phyloP scores from a whole-genome alignment of 2,329 filamentous ascomycete genomes.

The Samsoniella hepiali region DNA sequence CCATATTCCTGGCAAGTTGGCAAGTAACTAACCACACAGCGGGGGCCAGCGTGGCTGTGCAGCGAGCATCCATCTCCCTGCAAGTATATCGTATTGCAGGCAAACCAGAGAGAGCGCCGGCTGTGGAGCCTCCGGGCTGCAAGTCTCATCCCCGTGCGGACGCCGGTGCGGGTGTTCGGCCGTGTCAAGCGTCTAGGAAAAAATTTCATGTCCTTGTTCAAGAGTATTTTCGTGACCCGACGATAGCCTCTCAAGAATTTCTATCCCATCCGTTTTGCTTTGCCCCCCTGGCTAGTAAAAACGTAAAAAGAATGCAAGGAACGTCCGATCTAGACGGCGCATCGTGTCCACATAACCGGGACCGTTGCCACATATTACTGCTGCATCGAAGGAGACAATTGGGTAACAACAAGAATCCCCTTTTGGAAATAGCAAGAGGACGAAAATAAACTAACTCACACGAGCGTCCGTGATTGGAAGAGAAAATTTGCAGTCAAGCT shows the following conservation, averaged over 20 bases:
- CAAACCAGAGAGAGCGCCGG: not conserved
- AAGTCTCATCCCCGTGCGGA: not conserved
- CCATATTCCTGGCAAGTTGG: too few relatives aligned
- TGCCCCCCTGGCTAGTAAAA: not conserved
- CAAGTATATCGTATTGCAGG: not conserved
- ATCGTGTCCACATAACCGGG: conserved; percentile 11
- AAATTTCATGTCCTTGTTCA: not conserved
- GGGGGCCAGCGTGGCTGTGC: conserved; percentile 2
- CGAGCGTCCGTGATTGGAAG: not conserved
- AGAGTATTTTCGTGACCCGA: not conserved
- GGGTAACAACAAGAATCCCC: not conserved
- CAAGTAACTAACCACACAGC: not conserved
- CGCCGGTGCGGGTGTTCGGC: not conserved
- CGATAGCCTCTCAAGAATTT: not conserved
- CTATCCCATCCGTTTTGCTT: not conserved
- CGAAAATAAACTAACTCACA: not conserved
- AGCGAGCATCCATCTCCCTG: not conserved
- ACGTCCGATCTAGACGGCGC: conserved; percentile 2
- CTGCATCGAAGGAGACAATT: not conserved
- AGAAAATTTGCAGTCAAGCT: not conserved
- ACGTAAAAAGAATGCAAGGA: conserved; percentile 4
- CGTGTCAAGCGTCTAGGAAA: not conserved
- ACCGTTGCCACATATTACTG: not conserved
- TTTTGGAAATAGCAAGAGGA: not conserved
- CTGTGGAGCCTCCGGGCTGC: not conserved